Base-by-base conservation (phyloP, 208 protist genomes). In the Trypanosoma platydactyli region DNA sequence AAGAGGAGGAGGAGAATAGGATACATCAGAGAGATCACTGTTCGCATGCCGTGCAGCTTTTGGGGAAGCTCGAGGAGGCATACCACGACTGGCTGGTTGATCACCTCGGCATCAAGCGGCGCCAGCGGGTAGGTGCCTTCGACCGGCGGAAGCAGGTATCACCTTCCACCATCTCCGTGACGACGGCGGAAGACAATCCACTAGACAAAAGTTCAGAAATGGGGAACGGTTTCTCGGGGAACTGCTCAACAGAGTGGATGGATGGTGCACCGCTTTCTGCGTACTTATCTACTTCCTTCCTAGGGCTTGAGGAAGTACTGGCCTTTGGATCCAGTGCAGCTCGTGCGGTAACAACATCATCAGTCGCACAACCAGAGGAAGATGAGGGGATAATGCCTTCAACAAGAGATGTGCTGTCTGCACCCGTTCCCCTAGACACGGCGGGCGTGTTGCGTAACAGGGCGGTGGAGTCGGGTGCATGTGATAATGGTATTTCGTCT, bases 1-100 rank as follows among this genome's bases (percentile, higher is more conserved):
- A 45, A 56, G 66, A 72, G 50, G 67, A 66, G 51, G 6, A 46
- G 13, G 35, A 64, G 45, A 33, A 49, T 29, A 33, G 42, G 35
- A 48, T 55, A 44, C 24, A 44, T 6, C 29, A 16, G 12, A 11
- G 25, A 33, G 30, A 0, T 22, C 59, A 18, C 12, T 29, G 16
- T 1, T 52, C 42, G 27, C 41, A 42, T 29, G 52, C 53, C 16
- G 54, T 30, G 20, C 24, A 58, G 13, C n/a, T 71, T 27, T 24
- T 71, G 7, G 57, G 65, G 6, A n/a, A 5, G 11, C 48, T 71
- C n/a, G 65, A 71, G 24, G 65, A 71, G 22, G 54, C 20, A 22
- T 71, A 71, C 48, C 42, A 64, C 27, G 48, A 71, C 33, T 71
- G 65, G 65, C 49, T 71, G 4, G 22, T 71, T 4, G 44, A 62